Percentiles rank a stretch among this genome's conserved stretches.
phyloP scores from a whole-genome alignment of 2,329 filamentous ascomycete species.

The Lomentospora prolificans region DNA sequence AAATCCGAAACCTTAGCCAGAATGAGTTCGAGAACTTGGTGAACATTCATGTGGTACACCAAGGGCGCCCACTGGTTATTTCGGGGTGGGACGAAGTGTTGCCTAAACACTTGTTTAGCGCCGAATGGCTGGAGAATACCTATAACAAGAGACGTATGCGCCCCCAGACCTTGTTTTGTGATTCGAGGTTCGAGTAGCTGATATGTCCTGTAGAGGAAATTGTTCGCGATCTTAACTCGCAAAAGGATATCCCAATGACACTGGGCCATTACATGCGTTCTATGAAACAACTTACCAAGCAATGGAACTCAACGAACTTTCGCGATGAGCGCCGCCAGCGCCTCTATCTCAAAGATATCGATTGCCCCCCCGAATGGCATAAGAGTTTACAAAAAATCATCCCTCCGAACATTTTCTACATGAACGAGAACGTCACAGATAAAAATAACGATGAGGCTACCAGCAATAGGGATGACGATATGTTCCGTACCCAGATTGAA shows the following conservation, averaged over 20 bases:
- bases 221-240: conserved; percentile 68
- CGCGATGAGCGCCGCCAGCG: conserved; percentile 72
- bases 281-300: conserved; percentile 73
- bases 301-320: conserved; percentile 68
- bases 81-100: conserved; percentile 75
- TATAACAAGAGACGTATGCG: conserved; percentile 67
- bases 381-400: conserved; percentile 68
- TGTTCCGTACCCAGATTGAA: conserved; percentile 40
- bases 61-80: conserved; percentile 81
- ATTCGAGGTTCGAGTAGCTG: not conserved
- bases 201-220: conserved; percentile 56
- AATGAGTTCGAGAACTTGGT: conserved; percentile 81
- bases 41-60: conserved; percentile 69
- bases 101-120: conserved; percentile 68
- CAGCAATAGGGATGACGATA: conserved; percentile 1
- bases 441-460: conserved; percentile 25
- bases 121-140: conserved; percentile 68
- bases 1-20: conserved; percentile 67
- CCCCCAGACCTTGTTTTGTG: not conserved
- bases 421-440: conserved; percentile 65
- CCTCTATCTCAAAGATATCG: conserved; percentile 93
- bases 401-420: conserved; percentile 75
- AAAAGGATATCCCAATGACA: conserved; percentile 70
- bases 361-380: conserved; percentile 82
- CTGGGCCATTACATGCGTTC: conserved; percentile 85